Evolutionary conservation across 2,329 filamentous ascomycete genomes (phyloP), one percentile per base, ranked within the genome.

Genomic region (Alternaria gansuensis): DNA sequence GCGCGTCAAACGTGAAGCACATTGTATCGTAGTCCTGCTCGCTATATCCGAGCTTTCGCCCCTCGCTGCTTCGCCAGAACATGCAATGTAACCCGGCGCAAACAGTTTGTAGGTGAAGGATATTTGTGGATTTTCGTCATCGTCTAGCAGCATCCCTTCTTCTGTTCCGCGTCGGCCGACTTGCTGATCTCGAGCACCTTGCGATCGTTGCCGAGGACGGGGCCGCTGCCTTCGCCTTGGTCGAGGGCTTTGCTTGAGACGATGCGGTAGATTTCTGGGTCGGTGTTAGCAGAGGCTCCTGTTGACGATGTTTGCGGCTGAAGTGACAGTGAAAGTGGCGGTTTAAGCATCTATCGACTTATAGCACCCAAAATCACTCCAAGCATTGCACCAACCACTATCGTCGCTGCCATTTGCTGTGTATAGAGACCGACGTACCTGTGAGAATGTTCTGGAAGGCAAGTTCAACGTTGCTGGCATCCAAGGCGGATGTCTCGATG

Each of bases 381-480:
- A 41, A 33, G 37, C 21, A 33, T 29, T 48, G 44, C 37, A 31
- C 31, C 48, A 14, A 34, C 33, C 52, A 28, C 39, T 45, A 36
- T 43, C 21, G 13, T 13, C 21, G 21, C 26, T 17, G 26, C 26
- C 29, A 7, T 17, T 28, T 51, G 26, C 2, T 23, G 6, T 34
- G 5, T 43, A 13, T n/a, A 23, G n/a, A 24, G 31, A 48, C 24
- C n/a, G 36, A 33, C 86, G 63, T 86, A 97, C 94, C 94, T 77
- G 95, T 99, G 78, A 99, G 85, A 78, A 99, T 99, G 82, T 98
- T 98, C 83, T 99, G 94, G 87, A 99, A 98, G 61, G 95, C 95
- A 76, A 98, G 88, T 83, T 99, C 95, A 68, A 99, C 95, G 78
- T 99, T 99, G 87, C 93, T 98, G 72, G 95, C 95, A 78, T 99